Percentiles rank a stretch among this genome's conserved stretches.
phyloP scores from a whole-genome alignment of 129 eudicot species.

The Erigeron canadensis region DNA sequence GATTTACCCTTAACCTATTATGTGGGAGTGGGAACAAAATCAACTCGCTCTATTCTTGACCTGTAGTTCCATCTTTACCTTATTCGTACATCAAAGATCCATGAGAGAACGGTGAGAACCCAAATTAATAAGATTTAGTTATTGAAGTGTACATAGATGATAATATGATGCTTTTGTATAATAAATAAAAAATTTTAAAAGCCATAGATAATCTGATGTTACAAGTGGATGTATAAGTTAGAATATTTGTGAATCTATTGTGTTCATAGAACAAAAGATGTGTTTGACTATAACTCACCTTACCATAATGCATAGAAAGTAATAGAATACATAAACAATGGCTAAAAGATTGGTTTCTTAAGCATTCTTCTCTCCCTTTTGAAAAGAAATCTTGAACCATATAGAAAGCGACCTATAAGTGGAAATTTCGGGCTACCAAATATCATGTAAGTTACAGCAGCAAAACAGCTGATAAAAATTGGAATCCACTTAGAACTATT shows the following conservation, averaged over 20 bases:
- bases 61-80: no score
- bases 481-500: neutral
- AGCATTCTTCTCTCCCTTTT: neutral
- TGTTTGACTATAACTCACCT: neutral
- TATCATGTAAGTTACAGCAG: neutral
- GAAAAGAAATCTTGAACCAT: neutral
- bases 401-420: neutral
- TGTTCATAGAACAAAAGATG: neutral
- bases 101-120: no score
- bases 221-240: neutral
- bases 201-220: neutral
- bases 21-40: no score
- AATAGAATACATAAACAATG: neutral
- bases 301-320: neutral
- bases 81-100: no score
- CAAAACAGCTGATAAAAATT: neutral
- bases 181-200: no score
- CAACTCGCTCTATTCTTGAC: no score
- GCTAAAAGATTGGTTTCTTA: conserved; percentile 4
- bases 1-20: no score
- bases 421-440: conserved; percentile 1
- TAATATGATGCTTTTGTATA: no score
- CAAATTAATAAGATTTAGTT: no score
- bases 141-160: no score
- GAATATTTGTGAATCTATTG: neutral